Base-by-base conservation (phyloP, 2,329 filamentous ascomycete species). In the Fusarium sp. region DNA sequence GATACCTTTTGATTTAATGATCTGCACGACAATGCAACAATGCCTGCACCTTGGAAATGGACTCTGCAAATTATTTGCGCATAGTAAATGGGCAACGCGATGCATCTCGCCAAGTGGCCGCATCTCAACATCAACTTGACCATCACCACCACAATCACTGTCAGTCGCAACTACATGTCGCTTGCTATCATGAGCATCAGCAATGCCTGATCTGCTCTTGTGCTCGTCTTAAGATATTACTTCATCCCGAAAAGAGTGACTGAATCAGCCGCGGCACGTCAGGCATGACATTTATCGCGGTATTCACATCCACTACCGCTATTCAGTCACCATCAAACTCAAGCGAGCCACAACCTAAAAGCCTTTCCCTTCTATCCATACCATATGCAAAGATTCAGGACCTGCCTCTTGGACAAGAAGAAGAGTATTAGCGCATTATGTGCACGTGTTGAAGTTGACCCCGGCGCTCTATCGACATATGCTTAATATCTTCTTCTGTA, bases 221-320 rank as follows among this genome's bases (percentile, higher is more conserved):
- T 55, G 38, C 42, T 44, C 18, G 43, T 24, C 38, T 52, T 39
- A 33, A 44, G 21, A 46, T 37, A 37, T 35, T 23, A 16, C 29
- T 24, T 35, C 58, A 58, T 66, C 63, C 44, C 43, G 57, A 57
- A 48, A 57, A 57, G 57, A 69, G 65, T 60, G 56, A 66, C 64
- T 73, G 74, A 76, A 70, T 76, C 74, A 75, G 68, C 39, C 39
- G 56, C 64, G 33, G 43, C 46, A 18, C 21, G 24, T 31, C 42
- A 52, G 31, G 28, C 55, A 50, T 49, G 57, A 61, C 48, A 37
- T 42, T 42, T 66, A 61, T 63, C 62, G 63, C 71, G 54, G 70
- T 39, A 37, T 61, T 35, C 24, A 37, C 42, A 24, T 49, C 60
- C 63, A 69, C 66, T 38, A 29, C 52, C 49, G 55, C 28, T 43